Base-by-base conservation (phyloP, 495 filamentous ascomycete genomes). In the Elaphomyces granulatus region DNA sequence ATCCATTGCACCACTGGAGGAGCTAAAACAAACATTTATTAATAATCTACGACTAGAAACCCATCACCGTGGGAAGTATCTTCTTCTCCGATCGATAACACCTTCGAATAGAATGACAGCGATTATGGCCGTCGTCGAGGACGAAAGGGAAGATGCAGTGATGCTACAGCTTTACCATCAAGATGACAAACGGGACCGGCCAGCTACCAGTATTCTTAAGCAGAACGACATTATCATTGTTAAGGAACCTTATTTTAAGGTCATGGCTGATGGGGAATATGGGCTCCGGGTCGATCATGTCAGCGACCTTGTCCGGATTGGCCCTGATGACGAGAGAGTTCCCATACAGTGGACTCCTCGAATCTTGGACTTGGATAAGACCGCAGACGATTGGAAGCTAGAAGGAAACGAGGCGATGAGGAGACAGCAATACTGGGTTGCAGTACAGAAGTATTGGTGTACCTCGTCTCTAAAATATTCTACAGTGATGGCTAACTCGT, bases 181-280 rank as follows among this genome's bases (percentile, higher is more conserved):
- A 37, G 46, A 45, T 10, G 15, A 50, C 3, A n/a, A n/a, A n/a
- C n/a, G n/a, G n/a, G 43, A 51, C 1, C 36, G 49, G 19, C 20
- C 33, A 3, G 38, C 39, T 39, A 41, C 52, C 2, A 38, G 59
- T 7, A 48, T 51, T 15, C 47, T 71, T 2, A 35, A 35, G 1
- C 34, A 49, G 14, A 59, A 60, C 3, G 51, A 35, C 1, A 50
- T 70, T 2, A 39, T 65, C 1, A 37, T 68, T 12, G 42, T 75
- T 43, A 75, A 74, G 46, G 72, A 75, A 41, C 70, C 72, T 2
- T 75, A 67, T 46, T 51, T 67, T 35, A 68, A 67, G 37, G 28
- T 48, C 0, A 61, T 49, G 37, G 46, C 44, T 2, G 45, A 64
- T 38, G 63, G 63, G 2, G 34, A 44, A 2, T 66, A 59, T 47